Evolutionary conservation across 2,329 filamentous ascomycete genomes (phyloP).

Genomic region (Hymenoscyphus occultus): DNA sequence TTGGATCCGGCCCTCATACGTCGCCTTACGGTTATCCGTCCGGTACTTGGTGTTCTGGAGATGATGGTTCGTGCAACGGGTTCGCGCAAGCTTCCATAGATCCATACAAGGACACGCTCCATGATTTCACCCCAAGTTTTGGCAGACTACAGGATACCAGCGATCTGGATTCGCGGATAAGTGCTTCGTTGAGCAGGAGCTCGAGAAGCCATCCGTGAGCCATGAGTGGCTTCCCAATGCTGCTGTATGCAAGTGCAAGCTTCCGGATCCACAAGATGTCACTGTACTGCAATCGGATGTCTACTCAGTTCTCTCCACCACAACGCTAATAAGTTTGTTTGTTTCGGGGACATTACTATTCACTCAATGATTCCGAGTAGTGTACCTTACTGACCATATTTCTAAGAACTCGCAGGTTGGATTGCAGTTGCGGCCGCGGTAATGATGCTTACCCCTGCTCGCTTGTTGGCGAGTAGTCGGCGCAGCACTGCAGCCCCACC

Average conservation of each 20-base stretch:
- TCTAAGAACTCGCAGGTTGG: neutral
- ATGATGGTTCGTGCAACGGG: conserved; percentile 15
- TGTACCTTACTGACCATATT: neutral
- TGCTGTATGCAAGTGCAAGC: conserved; percentile 3
- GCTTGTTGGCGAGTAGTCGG: conserved; percentile 8
- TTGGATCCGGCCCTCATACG: neutral
- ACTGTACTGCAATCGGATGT: neutral
- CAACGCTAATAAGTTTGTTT: neutral
- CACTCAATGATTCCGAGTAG: neutral
- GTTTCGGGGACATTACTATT: neutral
- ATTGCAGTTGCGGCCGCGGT: conserved; percentile 10
- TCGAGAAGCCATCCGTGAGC: neutral
- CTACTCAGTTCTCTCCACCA: neutral
- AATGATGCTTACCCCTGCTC: conserved; percentile 9
- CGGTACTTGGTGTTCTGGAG: conserved; percentile 21
- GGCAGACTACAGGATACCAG: neutral
- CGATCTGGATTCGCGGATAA: neutral
- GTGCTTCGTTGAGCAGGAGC: neutral
- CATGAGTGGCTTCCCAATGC: neutral
- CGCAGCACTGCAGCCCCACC: conserved; percentile 2
- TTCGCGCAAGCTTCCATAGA: conserved; percentile 17
- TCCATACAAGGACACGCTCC: neutral
- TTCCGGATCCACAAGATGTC: neutral
- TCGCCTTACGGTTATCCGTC: conserved; percentile 19
- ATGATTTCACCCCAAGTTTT: neutral